phyloP scores from a whole-genome alignment of 2,329 filamentous ascomycete species.

The Cladophialophora bantiana region DNA sequence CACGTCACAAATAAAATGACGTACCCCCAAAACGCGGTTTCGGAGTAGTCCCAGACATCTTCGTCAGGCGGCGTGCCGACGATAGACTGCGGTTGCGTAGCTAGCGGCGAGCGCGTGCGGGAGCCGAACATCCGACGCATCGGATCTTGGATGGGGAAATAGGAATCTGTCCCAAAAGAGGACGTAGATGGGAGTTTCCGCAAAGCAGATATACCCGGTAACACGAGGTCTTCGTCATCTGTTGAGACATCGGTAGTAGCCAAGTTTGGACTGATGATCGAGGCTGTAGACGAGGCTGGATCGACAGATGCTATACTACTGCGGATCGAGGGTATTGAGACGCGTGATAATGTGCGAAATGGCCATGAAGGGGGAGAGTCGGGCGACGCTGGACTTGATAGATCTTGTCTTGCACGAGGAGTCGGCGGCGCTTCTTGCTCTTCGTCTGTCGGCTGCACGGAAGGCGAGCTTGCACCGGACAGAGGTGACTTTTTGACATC shows the following conservation, averaged over 20 bases:
- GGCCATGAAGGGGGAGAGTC: slow-evolving; percentile 41
- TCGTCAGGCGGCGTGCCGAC: slow-evolving; percentile 36
- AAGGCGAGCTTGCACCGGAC: slow-evolving; percentile 40
- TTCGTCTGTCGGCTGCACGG: slow-evolving; percentile 29
- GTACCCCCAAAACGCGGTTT: slow-evolving; percentile 99
- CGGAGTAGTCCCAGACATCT: slow-evolving; percentile 84
- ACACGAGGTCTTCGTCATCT: slow-evolving; percentile 78
- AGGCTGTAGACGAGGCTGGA: slow-evolving; percentile 45
- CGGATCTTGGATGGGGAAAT: slow-evolving; percentile 59
- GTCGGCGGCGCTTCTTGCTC: slow-evolving; percentile 32
- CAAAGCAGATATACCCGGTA: slow-evolving; percentile 56
- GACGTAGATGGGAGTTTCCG: slow-evolving; percentile 43
- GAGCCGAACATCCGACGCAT: slow-evolving; percentile 41
- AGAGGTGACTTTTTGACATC: slow-evolving; percentile 58
- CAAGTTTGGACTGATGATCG: slow-evolving; percentile 61
- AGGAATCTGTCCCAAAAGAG: slow-evolving; percentile 64
- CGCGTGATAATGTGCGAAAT: slow-evolving; percentile 37
- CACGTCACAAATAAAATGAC: slow-evolving; percentile 88
- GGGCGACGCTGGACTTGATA: slow-evolving; percentile 31
- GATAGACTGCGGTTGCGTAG: slow-evolving; percentile 48
- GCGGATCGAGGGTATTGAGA: slow-evolving; percentile 42
- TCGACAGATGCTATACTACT: slow-evolving; percentile 46
- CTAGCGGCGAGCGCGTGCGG: slow-evolving; percentile 50
- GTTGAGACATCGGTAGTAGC: slow-evolving; percentile 75
- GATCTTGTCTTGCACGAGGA: slow-evolving; percentile 34